A percentile compares a stretch with the other conserved stretches of the same genome.
phyloP scores from a whole-genome alignment of 345 rosid genomes.

The Syzygium aromaticum region DNA sequence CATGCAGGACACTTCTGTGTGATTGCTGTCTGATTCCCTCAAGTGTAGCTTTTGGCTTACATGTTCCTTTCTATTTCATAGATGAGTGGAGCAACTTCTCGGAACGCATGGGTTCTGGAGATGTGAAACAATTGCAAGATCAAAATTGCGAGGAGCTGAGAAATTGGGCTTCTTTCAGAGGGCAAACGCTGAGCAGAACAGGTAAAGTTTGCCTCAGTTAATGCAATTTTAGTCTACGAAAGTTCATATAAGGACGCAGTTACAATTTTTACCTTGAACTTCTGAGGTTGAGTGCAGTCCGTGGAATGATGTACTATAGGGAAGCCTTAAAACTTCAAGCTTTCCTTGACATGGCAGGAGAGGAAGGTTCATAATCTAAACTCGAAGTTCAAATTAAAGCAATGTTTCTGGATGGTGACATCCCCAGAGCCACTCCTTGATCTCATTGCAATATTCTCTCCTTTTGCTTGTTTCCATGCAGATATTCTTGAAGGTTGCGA shows the following conservation, averaged over 20 bases:
- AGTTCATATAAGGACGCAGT: neutral
- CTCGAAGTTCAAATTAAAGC: neutral
- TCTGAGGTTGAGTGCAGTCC: slow-evolving; percentile 38
- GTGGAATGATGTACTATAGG: slow-evolving; percentile 96
- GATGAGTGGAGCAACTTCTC: slow-evolving; percentile 94
- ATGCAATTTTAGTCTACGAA: neutral
- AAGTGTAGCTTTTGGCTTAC: neutral
- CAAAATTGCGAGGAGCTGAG: slow-evolving; percentile 55
- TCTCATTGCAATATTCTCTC: neutral
- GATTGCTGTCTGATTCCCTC: slow-evolving; percentile 1
- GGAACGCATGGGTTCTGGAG: slow-evolving; percentile 71
- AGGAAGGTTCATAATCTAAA: slow-evolving; percentile 44
- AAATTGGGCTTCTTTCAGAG: slow-evolving; percentile 89
- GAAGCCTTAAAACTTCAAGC: slow-evolving; percentile 86
- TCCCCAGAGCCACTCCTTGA: neutral
- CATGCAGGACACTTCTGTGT: neutral
- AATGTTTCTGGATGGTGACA: neutral
- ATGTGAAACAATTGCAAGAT: slow-evolving; percentile 32
- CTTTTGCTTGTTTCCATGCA: slow-evolving; percentile 25
- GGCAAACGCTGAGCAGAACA: slow-evolving; percentile 93
- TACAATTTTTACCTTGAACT: neutral
- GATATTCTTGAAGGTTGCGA: slow-evolving; percentile 83
- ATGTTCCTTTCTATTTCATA: slow-evolving; percentile 12
- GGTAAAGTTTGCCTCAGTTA: slow-evolving; percentile 25
- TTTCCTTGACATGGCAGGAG: slow-evolving; percentile 74